Evolutionary conservation across 1,139 yeast genomes (phyloP), one percentile per base, ranked within the genome.

Genomic region (Pichia sp.): DNA sequence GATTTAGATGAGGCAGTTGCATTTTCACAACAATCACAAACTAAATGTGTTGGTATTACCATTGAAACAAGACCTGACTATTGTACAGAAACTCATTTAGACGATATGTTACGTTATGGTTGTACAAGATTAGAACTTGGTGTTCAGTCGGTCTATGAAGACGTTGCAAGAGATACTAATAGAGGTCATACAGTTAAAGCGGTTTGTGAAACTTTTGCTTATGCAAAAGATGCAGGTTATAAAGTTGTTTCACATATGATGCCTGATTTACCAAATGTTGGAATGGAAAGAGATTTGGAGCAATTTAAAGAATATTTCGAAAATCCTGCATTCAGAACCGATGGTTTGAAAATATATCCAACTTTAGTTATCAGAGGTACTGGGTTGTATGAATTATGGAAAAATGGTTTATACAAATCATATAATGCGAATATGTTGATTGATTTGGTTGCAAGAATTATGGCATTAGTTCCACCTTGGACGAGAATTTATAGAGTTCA

Each of bases 391-490:
- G 99, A 92, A 67, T 74, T 92, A 47, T 92, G 99, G 99, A 92
- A 92, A 62, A 86, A 87, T 45, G 98, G 98, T 1, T 74, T 89
- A 50, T 92, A 92, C 68, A 86, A 86, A 66, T 87, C 96, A 2
- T 92, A 92, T 65, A 87, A 90, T 60, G 97, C 98, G 32, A 87
- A 89, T 60, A 96, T 94, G 6, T 73, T 92, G 58, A 86, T 92
- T 42, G 99, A 92, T 63, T 71, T 92, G 51, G 97, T 92, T 40
- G 98, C 98, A 0, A 78, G 97, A 58, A 92, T 92, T 45, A 70
- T 92, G 70, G 97, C 97, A 0, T 70, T 92, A 52, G 97, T 92
- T 5, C 98, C 99, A 29, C 99, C 99, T 8, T 92, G 99, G 99
- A 92, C 99, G 5, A 82, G 99, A 69, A 92, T 92, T 55, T 92